Conservation (phyloP, 2,329 filamentous ascomycete genomes). For the Pyricularia grisea region DNA sequence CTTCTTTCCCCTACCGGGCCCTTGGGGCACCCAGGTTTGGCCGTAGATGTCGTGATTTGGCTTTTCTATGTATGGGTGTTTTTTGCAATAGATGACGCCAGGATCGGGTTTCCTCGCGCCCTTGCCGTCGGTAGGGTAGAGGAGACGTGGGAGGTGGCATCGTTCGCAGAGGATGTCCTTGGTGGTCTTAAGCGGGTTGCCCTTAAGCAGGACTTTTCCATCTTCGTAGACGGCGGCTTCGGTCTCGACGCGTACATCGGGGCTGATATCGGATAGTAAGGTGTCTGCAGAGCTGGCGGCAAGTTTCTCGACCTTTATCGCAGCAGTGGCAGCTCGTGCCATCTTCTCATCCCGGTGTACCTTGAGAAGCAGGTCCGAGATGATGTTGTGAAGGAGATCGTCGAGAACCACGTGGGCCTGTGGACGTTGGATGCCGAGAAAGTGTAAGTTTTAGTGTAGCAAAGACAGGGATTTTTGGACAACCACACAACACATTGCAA, state of each 20-base stretch:
- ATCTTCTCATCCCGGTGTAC: conserved; percentile 73
- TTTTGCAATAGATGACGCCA: conserved; percentile 66
- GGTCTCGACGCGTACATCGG: conserved; percentile 52
- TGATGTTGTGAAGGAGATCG: conserved; percentile 66
- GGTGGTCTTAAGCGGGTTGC: conserved; percentile 63
- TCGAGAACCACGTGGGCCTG: conserved; percentile 61
- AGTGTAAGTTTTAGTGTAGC: neutral
- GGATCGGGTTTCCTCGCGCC: conserved; percentile 58
- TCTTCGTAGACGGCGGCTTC: conserved; percentile 63
- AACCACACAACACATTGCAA: neutral
- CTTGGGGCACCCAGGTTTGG: conserved; percentile 68
- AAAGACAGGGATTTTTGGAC: neutral
- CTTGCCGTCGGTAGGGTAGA: conserved; percentile 63
- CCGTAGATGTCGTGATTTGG: conserved; percentile 73
- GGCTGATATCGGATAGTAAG: conserved; percentile 40
- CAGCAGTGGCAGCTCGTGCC: conserved; percentile 55
- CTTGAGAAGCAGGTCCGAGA: conserved; percentile 65
- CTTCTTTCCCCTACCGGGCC: conserved; percentile 63
- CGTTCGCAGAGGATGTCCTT: conserved; percentile 63
- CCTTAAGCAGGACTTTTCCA: conserved; percentile 58
- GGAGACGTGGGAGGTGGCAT: conserved; percentile 64
- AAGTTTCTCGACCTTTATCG: conserved; percentile 55
- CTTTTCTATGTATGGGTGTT: conserved; percentile 68
- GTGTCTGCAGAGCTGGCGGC: conserved; percentile 42
- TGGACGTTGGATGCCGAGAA: neutral